Conservation (phyloP, 2,329 filamentous ascomycete species). For the Mycogone perniciosa region DNA sequence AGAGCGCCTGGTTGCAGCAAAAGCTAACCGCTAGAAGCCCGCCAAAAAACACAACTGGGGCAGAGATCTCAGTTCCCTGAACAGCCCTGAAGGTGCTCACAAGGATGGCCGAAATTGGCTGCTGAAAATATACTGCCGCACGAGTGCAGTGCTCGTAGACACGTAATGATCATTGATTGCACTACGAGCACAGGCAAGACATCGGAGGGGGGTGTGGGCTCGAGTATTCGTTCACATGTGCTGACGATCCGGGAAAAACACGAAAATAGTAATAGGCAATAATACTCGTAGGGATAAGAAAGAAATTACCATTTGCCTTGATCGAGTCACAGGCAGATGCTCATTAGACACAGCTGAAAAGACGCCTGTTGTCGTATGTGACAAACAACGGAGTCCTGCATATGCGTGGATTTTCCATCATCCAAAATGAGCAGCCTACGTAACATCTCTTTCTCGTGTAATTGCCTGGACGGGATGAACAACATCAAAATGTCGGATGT, state of each 20-base stretch:
- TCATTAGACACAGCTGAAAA: constrained; percentile 2
- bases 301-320: neutral
- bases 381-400: constrained; percentile 9
- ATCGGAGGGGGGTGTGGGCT: too few species aligned
- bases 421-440: constrained; percentile 1
- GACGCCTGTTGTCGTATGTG: constrained; percentile 3
- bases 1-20: neutral
- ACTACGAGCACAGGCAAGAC: too few species aligned
- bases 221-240: too few species aligned
- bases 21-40: neutral
- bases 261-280: neutral
- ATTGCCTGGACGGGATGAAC: too few species aligned
- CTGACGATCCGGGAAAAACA: neutral
- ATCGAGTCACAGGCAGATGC: neutral
- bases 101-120: too few species aligned
- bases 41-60: neutral
- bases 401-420: neutral
- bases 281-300: neutral
- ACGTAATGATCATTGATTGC: too few species aligned
- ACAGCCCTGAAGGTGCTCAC: too few species aligned
- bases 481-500: neutral
- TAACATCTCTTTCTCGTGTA: too few species aligned
- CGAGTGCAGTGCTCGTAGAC: too few species aligned
- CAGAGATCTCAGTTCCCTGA: neutral
- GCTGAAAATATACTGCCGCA: too few species aligned